Conservation (phyloP, 2,329 filamentous ascomycete genomes). For the Juglanconis oblonga region DNA sequence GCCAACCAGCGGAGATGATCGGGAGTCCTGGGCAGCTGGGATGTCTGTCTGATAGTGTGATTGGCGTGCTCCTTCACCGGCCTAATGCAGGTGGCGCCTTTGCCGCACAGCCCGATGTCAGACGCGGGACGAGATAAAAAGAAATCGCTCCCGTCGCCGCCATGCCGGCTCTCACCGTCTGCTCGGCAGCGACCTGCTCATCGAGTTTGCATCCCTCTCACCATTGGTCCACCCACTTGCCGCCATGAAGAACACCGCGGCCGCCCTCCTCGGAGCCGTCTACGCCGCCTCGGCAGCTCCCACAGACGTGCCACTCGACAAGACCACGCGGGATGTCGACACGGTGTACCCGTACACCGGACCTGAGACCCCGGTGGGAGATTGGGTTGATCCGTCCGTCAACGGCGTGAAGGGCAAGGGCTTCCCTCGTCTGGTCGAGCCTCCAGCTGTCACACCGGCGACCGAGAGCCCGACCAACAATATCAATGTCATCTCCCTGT, state of each 20-base stretch:
- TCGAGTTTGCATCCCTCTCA: background rate
- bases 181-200: background rate
- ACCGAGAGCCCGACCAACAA: constrained; percentile 45
- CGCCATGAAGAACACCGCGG: constrained; percentile 1
- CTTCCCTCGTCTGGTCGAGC: constrained; percentile 46
- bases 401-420: constrained; percentile 51
- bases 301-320: background rate
- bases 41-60: too few relatives aligned
- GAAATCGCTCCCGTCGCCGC: background rate
- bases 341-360: constrained; percentile 45
- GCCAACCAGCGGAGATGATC: background rate
- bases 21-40: background rate
- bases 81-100: constrained; percentile 1
- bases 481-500: constrained; percentile 48
- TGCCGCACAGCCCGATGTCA: background rate
- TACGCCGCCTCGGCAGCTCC: constrained; percentile 1
- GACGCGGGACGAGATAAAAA: background rate
- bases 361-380: constrained; percentile 44
- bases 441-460: constrained; percentile 45
- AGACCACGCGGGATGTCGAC: constrained; percentile 31
- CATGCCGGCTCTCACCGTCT: background rate
- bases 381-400: constrained; percentile 48
- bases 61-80: background rate
- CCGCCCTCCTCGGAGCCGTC: constrained; percentile 1
- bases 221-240: background rate